phyloP scores from a whole-genome alignment of 2,329 filamentous ascomycete genomes.

The Trichoderma simmonsii region DNA sequence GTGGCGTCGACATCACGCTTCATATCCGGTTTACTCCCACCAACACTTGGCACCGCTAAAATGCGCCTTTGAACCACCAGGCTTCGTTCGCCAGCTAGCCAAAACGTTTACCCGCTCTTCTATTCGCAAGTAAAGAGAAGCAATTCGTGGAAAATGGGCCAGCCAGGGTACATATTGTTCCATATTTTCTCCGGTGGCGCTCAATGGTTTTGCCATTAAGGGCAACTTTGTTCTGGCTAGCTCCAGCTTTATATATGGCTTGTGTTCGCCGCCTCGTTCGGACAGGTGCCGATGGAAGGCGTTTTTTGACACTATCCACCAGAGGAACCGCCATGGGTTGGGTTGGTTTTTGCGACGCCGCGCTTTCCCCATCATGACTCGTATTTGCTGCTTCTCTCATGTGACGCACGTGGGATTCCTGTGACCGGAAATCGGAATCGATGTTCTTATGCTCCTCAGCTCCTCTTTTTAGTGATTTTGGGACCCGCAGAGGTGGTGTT shows the following conservation, averaged over 20 bases:
- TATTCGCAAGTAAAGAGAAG: not conserved
- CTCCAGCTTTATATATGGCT: not conserved
- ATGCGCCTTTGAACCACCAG: not conserved
- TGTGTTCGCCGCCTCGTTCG: not conserved
- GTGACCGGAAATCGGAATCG: not conserved
- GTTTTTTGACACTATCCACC: not conserved
- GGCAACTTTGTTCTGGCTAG: not conserved
- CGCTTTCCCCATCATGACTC: not conserved
- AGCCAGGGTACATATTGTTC: not conserved
- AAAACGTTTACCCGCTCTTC: not conserved
- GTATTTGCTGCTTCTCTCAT: not conserved
- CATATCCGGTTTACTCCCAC: slow-evolving; percentile 14
- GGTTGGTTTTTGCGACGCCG: not conserved
- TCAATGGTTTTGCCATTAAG: not conserved
- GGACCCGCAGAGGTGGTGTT: not conserved
- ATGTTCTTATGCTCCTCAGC: not conserved
- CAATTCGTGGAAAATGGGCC: slow-evolving; percentile 6
- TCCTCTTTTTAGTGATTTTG: not conserved
- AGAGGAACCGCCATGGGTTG: not conserved
- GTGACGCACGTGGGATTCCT: not conserved
- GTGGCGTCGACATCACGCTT: slow-evolving; percentile 1
- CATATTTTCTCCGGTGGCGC: slow-evolving; percentile 15
- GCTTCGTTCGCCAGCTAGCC: not conserved
- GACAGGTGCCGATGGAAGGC: slow-evolving; percentile 3
- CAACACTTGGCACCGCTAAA: not conserved